Evolutionary conservation across 2,329 filamentous ascomycete species (phyloP).

Genomic region (Fusarium burgessii): DNA sequence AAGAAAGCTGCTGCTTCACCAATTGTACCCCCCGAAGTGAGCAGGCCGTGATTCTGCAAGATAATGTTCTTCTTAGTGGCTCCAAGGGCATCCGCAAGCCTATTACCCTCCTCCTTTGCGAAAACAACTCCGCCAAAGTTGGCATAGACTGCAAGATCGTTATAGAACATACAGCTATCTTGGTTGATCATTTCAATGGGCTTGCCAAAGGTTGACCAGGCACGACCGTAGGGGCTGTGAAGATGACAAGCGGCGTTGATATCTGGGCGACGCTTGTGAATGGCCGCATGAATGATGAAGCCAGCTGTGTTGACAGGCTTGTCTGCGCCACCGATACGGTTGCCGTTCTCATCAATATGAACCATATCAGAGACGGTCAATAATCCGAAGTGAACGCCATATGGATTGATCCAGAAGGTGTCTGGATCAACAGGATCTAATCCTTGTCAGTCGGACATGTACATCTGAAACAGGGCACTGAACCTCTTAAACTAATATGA

Average conservation of each 20-base stretch:
- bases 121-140: conserved; percentile 64
- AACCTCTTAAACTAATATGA: conserved; percentile 57
- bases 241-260: conserved; percentile 75
- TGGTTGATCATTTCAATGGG: conserved; percentile 77
- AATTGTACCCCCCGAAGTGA: conserved; percentile 76
- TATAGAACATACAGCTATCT: conserved; percentile 73
- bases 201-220: conserved; percentile 72
- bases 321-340: conserved; percentile 70
- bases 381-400: conserved; percentile 74
- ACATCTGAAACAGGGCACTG: background rate
- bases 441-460: conserved; percentile 14
- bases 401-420: conserved; percentile 64
- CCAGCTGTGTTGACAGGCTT: conserved; percentile 74
- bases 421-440: conserved; percentile 50
- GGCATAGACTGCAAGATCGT: conserved; percentile 70
- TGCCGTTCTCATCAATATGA: conserved; percentile 69
- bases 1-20: conserved; percentile 79
- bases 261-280: conserved; percentile 72
- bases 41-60: conserved; percentile 75
- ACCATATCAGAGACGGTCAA: conserved; percentile 76
- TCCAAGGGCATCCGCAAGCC: conserved; percentile 72
- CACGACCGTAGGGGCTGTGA: conserved; percentile 72
- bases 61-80: conserved; percentile 68
- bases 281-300: conserved; percentile 75
- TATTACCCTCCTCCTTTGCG: conserved; percentile 71